Conservation (phyloP, 2,329 filamentous ascomycete species). For the Ophiocordyceps robertsii region DNA sequence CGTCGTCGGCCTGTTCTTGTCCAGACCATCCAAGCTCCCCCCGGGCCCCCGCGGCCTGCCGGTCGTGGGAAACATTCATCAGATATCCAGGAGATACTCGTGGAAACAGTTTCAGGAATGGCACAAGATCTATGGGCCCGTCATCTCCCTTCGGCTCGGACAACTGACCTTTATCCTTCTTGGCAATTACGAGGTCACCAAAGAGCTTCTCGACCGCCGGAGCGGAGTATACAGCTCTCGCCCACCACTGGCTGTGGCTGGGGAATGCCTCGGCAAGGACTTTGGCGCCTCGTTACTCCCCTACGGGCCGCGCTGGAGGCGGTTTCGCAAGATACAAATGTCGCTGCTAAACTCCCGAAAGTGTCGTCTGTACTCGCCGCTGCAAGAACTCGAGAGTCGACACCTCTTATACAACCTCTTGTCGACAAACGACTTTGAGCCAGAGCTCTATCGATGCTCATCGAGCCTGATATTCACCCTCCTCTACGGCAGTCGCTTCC, state of each 20-base stretch:
- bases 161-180: slow-evolving; percentile 9
- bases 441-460: slow-evolving; percentile 20
- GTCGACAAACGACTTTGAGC: slow-evolving; percentile 12
- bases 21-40: slow-evolving; percentile 13
- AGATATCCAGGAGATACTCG: slow-evolving; percentile 26
- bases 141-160: slow-evolving; percentile 9
- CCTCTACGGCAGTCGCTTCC: slow-evolving; percentile 21
- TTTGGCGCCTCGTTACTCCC: slow-evolving; percentile 26
- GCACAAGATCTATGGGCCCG: slow-evolving; percentile 10
- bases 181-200: slow-evolving; percentile 7
- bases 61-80: slow-evolving; percentile 11
- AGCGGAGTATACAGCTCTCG: slow-evolving; percentile 9
- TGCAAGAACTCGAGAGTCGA: slow-evolving; percentile 32
- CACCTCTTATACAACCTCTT: slow-evolving; percentile 29
- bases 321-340: slow-evolving; percentile 24
- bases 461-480: slow-evolving; percentile 23
- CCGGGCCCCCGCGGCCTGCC: slow-evolving; percentile 9
- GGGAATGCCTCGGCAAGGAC: slow-evolving; percentile 18
- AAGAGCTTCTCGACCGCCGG: slow-evolving; percentile 8
- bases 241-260: slow-evolving; percentile 15
- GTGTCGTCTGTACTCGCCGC: slow-evolving; percentile 19
- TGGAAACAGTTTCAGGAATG: slow-evolving; percentile 42
- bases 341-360: slow-evolving; percentile 16
- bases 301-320: slow-evolving; percentile 24
- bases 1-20: not conserved